phyloP scores from a whole-genome alignment of 1,284 basidiomycete species.

The Fomes fomentarius region DNA sequence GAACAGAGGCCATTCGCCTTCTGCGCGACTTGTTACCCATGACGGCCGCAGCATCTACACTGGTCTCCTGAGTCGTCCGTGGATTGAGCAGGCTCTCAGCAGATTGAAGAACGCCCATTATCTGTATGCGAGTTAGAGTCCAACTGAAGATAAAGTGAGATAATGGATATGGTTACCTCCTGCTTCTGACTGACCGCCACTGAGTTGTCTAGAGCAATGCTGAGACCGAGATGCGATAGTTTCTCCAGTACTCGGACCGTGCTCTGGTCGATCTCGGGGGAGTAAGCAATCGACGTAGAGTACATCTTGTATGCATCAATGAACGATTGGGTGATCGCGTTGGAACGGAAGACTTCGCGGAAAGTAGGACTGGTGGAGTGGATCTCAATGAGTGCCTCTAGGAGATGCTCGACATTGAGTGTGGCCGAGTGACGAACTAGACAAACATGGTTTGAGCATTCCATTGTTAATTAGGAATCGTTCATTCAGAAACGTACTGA shows the following conservation, averaged over 20 bases:
- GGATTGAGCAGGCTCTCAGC: constrained; percentile 59
- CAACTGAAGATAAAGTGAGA: background rate
- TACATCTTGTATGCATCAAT: constrained; percentile 65
- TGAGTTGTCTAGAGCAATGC: constrained; percentile 63
- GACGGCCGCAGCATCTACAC: constrained; percentile 55
- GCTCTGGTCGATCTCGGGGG: constrained; percentile 45
- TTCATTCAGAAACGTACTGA: no score
- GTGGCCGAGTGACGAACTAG: constrained; percentile 32
- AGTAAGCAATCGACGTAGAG: constrained; percentile 43
- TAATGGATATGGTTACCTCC: constrained; percentile 47
- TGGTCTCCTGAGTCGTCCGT: constrained; percentile 43
- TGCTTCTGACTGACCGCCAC: constrained; percentile 65
- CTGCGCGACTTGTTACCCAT: constrained; percentile 52
- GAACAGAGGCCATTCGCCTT: constrained; percentile 53
- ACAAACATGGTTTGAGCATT: background rate
- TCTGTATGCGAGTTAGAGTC: constrained; percentile 41
- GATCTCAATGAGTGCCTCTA: constrained; percentile 68
- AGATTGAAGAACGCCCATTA: constrained; percentile 56
- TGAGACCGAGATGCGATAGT: constrained; percentile 65
- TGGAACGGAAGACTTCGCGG: constrained; percentile 71
- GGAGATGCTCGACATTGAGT: constrained; percentile 57
- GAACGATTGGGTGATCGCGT: constrained; percentile 66
- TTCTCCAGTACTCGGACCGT: constrained; percentile 64
- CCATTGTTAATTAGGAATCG: no score
- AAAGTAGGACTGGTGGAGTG: constrained; percentile 65